Conservation (phyloP, 2,329 filamentous ascomycete species). For the Colletotrichum australisinense region DNA sequence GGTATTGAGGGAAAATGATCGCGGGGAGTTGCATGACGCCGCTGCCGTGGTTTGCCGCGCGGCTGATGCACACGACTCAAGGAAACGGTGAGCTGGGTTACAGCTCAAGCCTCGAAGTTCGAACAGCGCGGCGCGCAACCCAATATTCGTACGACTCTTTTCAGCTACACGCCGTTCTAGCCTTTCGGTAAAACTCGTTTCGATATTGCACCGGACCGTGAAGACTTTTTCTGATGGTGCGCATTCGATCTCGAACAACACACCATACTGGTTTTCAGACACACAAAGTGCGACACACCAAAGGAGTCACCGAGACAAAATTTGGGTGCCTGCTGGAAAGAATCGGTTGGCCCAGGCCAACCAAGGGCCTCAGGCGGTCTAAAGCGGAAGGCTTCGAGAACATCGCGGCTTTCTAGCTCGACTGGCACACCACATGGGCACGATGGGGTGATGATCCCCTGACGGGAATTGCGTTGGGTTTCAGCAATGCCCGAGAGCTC, state of each 20-base stretch:
- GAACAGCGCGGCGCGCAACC: not conserved
- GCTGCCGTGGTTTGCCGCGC: slow-evolving; percentile 24
- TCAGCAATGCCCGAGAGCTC: slow-evolving; percentile 31
- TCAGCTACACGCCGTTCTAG: not conserved
- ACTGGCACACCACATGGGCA: not conserved
- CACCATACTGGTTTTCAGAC: not conserved
- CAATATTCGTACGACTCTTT: not conserved
- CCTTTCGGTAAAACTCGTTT: not conserved
- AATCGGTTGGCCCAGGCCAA: slow-evolving; percentile 15
- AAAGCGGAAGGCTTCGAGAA: slow-evolving; percentile 33
- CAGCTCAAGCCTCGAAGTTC: not conserved
- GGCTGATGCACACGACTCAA: slow-evolving; percentile 24
- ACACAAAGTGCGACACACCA: slow-evolving; percentile 14
- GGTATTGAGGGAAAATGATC: not conserved
- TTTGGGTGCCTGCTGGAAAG: slow-evolving; percentile 6
- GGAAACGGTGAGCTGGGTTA: not conserved
- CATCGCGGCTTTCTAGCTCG: slow-evolving; percentile 23
- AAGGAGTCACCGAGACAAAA: slow-evolving; percentile 30
- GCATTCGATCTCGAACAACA: not conserved
- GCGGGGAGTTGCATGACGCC: slow-evolving; percentile 9
- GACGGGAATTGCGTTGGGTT: slow-evolving; percentile 19
- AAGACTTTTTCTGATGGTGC: slow-evolving; percentile 16
- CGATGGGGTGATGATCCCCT: slow-evolving; percentile 12
- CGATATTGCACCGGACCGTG: not conserved
- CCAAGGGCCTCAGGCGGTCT: slow-evolving; percentile 16